Conservation (phyloP, 176 grass and related monocot genomes). For the Oryza coarctata region DNA sequence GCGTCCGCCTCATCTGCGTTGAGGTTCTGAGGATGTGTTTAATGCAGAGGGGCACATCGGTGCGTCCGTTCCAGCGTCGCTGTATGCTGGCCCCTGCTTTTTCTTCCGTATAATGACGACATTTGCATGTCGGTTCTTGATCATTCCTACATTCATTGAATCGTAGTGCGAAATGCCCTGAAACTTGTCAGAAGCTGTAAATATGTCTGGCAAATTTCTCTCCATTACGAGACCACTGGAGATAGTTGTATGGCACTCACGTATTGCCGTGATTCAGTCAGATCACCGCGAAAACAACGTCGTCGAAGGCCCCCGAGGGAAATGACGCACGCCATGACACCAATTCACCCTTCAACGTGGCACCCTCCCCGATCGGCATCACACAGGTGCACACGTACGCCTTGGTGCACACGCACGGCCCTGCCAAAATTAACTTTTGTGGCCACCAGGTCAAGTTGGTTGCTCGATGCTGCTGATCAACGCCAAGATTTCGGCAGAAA, state of each 20-base stretch:
- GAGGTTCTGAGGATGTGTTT: neutral
- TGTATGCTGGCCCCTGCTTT: neutral
- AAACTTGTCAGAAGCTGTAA: neutral
- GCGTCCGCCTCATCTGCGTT: neutral
- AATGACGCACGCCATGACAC: slow-evolving; percentile 68
- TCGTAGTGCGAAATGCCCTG: neutral
- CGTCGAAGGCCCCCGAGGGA: neutral
- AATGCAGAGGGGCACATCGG: neutral
- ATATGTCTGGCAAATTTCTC: neutral
- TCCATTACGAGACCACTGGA: neutral
- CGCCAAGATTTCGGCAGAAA: neutral
- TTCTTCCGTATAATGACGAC: neutral
- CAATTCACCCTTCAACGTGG: slow-evolving; percentile 46
- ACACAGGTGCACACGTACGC: neutral
- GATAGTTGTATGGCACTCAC: neutral
- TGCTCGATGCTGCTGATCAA: neutral
- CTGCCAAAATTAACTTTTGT: neutral
- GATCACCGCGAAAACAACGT: slow-evolving; percentile 36
- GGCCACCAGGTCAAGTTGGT: neutral
- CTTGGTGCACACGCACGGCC: neutral
- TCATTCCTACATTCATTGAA: neutral
- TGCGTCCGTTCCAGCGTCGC: neutral
- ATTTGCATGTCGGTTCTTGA: slow-evolving; percentile 10
- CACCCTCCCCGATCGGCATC: slow-evolving; percentile 22
- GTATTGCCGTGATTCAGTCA: neutral